These are phyloP conservation scores for Lenwebbia sp. DNA, from an alignment of 345 rosid species.

Conservation along the genomic window DNA sequence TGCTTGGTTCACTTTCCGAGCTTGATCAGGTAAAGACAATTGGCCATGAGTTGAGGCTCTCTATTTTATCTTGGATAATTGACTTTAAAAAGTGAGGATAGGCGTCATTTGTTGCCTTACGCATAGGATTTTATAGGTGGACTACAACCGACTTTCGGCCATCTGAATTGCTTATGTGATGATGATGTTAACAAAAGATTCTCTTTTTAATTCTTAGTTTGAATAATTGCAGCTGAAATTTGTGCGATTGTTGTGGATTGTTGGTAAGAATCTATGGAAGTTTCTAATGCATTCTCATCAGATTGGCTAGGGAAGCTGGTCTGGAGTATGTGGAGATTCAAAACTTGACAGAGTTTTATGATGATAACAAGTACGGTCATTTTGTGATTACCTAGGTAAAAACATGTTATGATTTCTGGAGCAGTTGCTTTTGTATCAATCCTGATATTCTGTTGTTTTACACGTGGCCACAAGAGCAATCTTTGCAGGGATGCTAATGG, in stretches of 20 bases:
- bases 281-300: constrained; percentile 3
- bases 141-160: not conserved
- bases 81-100: too few species aligned
- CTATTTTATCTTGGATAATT: not conserved
- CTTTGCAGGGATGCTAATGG: constrained; percentile 61
- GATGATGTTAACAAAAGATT: not conserved
- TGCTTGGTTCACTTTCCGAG: constrained; percentile 99
- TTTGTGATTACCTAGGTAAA: not conserved
- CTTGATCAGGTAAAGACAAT: constrained; percentile 59
- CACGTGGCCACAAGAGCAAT: constrained; percentile 37
- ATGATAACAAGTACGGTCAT: constrained; percentile 62
- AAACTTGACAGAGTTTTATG: constrained; percentile 81
- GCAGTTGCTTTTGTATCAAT: not conserved
- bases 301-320: constrained; percentile 97
- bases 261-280: not conserved
- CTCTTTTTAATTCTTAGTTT: not conserved
- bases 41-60: not conserved
- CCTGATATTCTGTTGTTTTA: not conserved
- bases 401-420: not conserved
- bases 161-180: not conserved
- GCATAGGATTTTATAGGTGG: not conserved
- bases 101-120: too few species aligned
- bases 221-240: not conserved
- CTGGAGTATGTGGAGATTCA: constrained; percentile 95
- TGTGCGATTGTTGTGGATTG: not conserved